Evolutionary conservation across 805 yeast species (phyloP), one percentile per base, ranked within the genome.

Genomic region (Vanderwaltozyma polyspora): DNA sequence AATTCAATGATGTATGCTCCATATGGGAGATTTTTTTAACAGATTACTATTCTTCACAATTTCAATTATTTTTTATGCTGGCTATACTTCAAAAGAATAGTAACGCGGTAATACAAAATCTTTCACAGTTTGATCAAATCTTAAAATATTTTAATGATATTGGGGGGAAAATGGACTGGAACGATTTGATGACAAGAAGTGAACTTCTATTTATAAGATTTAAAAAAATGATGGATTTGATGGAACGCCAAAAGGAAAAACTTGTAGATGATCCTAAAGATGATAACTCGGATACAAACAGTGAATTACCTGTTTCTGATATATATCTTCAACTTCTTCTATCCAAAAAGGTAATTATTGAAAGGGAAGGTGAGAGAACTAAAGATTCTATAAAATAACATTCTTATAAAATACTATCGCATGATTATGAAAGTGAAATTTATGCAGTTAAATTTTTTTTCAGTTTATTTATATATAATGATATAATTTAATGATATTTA

Each of bases 11-110:
- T 35, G 81, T 84, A 1, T 61, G 81, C 51, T 64, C 71, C 19
- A 65, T 89, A n/a, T 89, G 97, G 97, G 98, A 89, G 51, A 76
- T 81, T 3, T 63, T 91, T 31, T 84, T 91, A 77, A 89, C 97
- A 0, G 89, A 89, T 59, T 79, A 63, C 48, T 76, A 83, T 49
- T 72, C 89, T 0, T 76, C 91, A 5, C 96, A 91, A 55, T 87
- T 79, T 55, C 93, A 86, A 46, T 59, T 91, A 25, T 86, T 91
- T 51, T 69, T 91, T 47, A 89, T 94, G 14, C 62, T 89, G 44
- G 91, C 94, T 0, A 77, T 91, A n/a, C 65, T 91, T 31, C 93
- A 89, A 49, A 85, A 84, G 47, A 78, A 87, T 56, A 82, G 86
- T 46, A 72, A 76, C 31, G 76, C 82, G 27, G 82, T 89, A 21